These are phyloP conservation scores for Schizothecium vesticola DNA, from an alignment of 495 filamentous ascomycete genomes.

Conservation along the genomic window DNA sequence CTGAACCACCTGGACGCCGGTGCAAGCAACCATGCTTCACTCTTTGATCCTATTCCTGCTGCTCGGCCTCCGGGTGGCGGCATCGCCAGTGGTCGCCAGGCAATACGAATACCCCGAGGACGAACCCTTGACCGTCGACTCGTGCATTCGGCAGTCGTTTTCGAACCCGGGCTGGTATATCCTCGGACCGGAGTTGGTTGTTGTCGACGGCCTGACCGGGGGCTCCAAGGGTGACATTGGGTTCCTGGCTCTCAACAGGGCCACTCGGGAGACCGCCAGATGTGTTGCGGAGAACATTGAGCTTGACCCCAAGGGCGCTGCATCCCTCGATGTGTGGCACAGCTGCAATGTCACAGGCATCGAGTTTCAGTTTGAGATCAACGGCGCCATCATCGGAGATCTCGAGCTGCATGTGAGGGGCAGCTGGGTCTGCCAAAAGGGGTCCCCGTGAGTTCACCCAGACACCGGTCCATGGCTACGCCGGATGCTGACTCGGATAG, in stretches of 20 bases:
- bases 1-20: neutral
- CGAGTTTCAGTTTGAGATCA: conserved; percentile 17
- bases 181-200: conserved; percentile 15
- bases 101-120: conserved; percentile 15
- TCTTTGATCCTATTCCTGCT: neutral
- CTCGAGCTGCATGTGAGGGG: conserved; percentile 15
- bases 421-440: conserved; percentile 16
- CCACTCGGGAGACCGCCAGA: conserved; percentile 14
- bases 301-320: conserved; percentile 8
- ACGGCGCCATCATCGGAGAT: conserved; percentile 2
- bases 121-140: neutral
- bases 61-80: conserved; percentile 13
- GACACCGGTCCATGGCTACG: no score
- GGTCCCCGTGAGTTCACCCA: neutral
- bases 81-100: conserved; percentile 10
- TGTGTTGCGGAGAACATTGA: conserved; percentile 23
- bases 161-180: conserved; percentile 17
- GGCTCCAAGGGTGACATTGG: conserved; percentile 23
- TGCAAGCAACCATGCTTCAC: neutral
- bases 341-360: conserved; percentile 18
- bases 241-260: conserved; percentile 21
- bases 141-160: conserved; percentile 22
- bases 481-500: neutral
- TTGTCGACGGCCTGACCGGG: conserved; percentile 18
- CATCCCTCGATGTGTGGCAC: conserved; percentile 14